These are phyloP conservation scores for Astrothelium macrocarpum DNA, from an alignment of 495 filamentous ascomycete genomes.

Conservation along the genomic window DNA sequence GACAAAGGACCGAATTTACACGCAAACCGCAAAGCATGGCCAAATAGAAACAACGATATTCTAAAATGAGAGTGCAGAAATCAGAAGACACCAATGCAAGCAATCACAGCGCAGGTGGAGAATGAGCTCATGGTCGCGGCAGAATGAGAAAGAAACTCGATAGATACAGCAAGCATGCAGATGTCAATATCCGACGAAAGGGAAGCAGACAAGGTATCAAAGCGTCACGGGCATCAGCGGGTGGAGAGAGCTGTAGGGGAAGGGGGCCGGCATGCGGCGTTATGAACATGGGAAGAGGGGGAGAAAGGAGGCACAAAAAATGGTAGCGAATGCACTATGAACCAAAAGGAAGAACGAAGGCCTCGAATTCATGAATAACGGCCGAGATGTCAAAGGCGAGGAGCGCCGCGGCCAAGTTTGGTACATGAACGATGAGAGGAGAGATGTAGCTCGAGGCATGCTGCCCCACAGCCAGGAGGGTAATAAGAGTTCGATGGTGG, in stretches of 20 bases:
- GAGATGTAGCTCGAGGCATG: neutral
- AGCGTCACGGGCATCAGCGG: neutral
- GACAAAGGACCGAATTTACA: neutral
- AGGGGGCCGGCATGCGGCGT: neutral
- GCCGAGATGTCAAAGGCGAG: neutral
- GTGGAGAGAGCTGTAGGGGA: neutral
- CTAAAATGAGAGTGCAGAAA: neutral
- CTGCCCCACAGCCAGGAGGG: conserved; percentile 3
- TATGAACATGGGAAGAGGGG: neutral
- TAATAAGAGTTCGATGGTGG: conserved; percentile 2
- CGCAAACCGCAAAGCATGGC: neutral
- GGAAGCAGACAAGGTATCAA: neutral
- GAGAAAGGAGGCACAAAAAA: neutral
- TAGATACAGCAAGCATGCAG: neutral
- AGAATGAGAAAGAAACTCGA: neutral
- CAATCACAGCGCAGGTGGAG: neutral
- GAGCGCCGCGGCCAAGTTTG: neutral
- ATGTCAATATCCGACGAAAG: neutral
- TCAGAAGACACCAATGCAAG: neutral
- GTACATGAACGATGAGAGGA: neutral
- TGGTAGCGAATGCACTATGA: neutral
- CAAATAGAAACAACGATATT: neutral
- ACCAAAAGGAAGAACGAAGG: neutral
- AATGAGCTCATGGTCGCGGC: neutral
- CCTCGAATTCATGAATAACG: neutral